Conservation (phyloP, 129 eudicot genomes). For the Chrysanthemum seticuspe region DNA sequence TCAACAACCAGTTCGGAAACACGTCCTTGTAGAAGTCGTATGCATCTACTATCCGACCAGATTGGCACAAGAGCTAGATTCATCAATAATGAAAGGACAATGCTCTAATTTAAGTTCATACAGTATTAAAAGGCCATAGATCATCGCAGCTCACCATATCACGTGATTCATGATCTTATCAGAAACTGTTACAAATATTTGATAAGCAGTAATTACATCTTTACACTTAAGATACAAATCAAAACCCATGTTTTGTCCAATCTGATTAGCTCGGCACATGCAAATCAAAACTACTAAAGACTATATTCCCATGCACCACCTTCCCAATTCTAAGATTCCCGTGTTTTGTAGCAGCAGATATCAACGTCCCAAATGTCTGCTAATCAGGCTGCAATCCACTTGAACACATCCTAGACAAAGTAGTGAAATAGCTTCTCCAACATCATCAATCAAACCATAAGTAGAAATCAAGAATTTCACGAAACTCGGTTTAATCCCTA, state of each 20-base stretch:
- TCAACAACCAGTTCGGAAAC: slow-evolving; percentile 59
- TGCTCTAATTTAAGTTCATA: slow-evolving; percentile 68
- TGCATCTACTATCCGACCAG: slow-evolving; percentile 69
- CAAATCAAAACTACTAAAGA: slow-evolving; percentile 48
- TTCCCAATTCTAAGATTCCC: slow-evolving; percentile 43
- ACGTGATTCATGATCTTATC: slow-evolving; percentile 48
- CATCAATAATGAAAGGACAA: slow-evolving; percentile 79
- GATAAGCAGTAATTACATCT: slow-evolving; percentile 39
- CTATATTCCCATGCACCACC: slow-evolving; percentile 61
- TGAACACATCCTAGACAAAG: slow-evolving; percentile 43
- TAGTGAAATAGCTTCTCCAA: slow-evolving; percentile 42
- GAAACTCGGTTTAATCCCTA: slow-evolving; percentile 31
- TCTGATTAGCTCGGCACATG: slow-evolving; percentile 46
- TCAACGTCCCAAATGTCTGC: slow-evolving; percentile 62
- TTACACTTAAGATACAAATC: slow-evolving; percentile 68
- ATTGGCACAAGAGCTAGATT: slow-evolving; percentile 53
- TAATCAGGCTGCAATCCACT: slow-evolving; percentile 63
- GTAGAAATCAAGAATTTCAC: slow-evolving; percentile 81
- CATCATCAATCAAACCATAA: slow-evolving; percentile 38
- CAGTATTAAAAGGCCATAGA: slow-evolving; percentile 79
- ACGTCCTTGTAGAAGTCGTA: slow-evolving; percentile 48
- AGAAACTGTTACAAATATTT: slow-evolving; percentile 42
- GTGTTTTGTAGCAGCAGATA: slow-evolving; percentile 45
- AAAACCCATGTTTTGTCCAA: background rate
- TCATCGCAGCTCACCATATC: slow-evolving; percentile 67